Conservation (phyloP, 2,329 filamentous ascomycete genomes). For the Claviceps pazoutovae region DNA sequence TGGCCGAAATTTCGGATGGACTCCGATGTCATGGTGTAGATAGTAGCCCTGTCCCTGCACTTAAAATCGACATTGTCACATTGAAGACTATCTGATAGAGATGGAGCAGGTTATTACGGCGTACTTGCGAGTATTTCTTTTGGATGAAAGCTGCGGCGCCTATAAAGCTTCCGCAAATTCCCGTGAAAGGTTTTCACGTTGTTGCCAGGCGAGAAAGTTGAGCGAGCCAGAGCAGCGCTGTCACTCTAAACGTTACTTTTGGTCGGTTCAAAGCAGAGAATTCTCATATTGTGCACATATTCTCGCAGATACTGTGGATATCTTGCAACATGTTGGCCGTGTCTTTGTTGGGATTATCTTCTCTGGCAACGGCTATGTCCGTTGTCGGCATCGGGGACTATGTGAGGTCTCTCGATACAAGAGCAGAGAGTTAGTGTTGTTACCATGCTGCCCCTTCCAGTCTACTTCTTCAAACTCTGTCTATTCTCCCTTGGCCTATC, state of each 20-base stretch:
- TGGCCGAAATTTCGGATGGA: too few species aligned
- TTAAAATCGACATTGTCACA: too few species aligned
- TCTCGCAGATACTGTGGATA: not conserved
- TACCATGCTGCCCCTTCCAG: too few species aligned
- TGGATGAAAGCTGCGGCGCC: not conserved
- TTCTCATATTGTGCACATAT: not conserved
- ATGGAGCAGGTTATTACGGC: too few species aligned
- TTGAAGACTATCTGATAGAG: too few species aligned
- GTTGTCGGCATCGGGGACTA: constrained; percentile 13
- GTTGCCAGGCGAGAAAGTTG: not conserved
- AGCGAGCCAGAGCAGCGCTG: not conserved
- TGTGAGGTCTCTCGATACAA: constrained; percentile 14
- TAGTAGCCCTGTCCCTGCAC: too few species aligned
- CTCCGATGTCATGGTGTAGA: too few species aligned
- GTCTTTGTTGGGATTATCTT: constrained; percentile 13
- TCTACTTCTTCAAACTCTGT: not conserved
- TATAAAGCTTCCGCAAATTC: not conserved
- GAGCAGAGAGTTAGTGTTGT: constrained; percentile 8
- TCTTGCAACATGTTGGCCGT: constrained; percentile 11
- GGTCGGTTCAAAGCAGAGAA: not conserved
- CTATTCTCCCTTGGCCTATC: constrained; percentile 12
- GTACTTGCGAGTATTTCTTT: too few species aligned
- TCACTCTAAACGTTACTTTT: not conserved
- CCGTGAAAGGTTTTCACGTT: not conserved
- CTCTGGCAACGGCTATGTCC: constrained; percentile 15